A percentile compares a stretch with the other conserved stretches of the same genome.
phyloP scores from a whole-genome alignment of 495 filamentous ascomycete genomes.

The Penicillium argentinense region DNA sequence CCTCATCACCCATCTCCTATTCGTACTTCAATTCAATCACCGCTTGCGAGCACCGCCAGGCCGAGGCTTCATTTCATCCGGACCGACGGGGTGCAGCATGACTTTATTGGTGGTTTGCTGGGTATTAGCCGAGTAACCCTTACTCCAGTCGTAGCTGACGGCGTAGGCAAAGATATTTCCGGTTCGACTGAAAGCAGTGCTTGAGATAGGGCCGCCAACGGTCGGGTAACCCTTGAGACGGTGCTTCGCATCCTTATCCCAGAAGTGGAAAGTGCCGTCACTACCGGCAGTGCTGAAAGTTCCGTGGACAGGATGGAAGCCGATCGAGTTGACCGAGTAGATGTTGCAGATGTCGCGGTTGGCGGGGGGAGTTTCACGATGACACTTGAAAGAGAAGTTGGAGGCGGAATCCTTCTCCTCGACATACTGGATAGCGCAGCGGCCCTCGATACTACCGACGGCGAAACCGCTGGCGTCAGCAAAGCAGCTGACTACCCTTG shows the following conservation, averaged over 20 bases:
- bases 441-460: slow-evolving; percentile 84
- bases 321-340: slow-evolving; percentile 85
- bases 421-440: slow-evolving; percentile 85
- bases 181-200: slow-evolving; percentile 71
- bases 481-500: slow-evolving; percentile 80
- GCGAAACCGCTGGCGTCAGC: slow-evolving; percentile 81
- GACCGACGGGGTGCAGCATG: slow-evolving; percentile 76
- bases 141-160: slow-evolving; percentile 93
- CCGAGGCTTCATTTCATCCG: slow-evolving; percentile 80
- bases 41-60: slow-evolving; percentile 66
- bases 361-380: slow-evolving; percentile 70
- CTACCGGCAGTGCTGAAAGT: slow-evolving; percentile 89
- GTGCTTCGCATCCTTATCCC: slow-evolving; percentile 88
- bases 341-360: slow-evolving; percentile 71
- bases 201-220: slow-evolving; percentile 76
- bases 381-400: slow-evolving; percentile 94
- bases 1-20: slow-evolving; percentile 4
- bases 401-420: slow-evolving; percentile 80
- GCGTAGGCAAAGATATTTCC: slow-evolving; percentile 88
- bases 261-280: slow-evolving; percentile 88
- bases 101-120: slow-evolving; percentile 74
- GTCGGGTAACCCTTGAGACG: slow-evolving; percentile 85
- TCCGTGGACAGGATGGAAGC: slow-evolving; percentile 82
- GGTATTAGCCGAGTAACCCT: slow-evolving; percentile 75
- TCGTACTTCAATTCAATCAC: slow-evolving; percentile 35